These are phyloP conservation scores for Trypanosoma lewisi DNA, from an alignment of 208 protist genomes.

Conservation along the genomic window DNA sequence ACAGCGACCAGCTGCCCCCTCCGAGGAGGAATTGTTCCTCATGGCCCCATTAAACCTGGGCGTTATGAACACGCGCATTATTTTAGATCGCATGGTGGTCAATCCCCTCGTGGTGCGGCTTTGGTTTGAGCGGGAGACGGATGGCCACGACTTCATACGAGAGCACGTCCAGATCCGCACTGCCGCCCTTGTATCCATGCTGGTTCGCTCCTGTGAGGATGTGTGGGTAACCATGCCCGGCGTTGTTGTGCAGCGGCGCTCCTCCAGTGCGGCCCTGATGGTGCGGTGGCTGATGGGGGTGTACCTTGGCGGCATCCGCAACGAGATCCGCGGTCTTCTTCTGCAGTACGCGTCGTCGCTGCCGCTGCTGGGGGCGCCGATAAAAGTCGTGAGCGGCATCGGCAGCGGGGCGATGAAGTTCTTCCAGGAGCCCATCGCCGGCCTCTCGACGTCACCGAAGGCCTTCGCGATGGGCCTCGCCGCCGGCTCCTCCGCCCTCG, in stretches of 20 bases:
- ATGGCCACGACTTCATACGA: constrained; percentile 77
- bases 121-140: constrained; percentile 76
- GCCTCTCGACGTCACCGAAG: constrained; percentile 64
- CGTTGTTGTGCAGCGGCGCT: constrained; percentile 56
- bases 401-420: constrained; percentile 77
- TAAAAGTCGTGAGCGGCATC: constrained; percentile 78
- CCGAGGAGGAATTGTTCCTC: constrained; percentile 38
- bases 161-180: constrained; percentile 62
- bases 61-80: constrained; percentile 58
- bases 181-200: constrained; percentile 81
- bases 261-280: constrained; percentile 55
- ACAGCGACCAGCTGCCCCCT: constrained; percentile 28
- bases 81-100: constrained; percentile 82
- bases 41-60: constrained; percentile 53
- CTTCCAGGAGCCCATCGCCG: constrained; percentile 78
- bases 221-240: constrained; percentile 70
- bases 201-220: constrained; percentile 81
- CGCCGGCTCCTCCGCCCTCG: constrained; percentile 64
- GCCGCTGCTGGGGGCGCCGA: constrained; percentile 77
- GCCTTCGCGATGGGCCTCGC: constrained; percentile 78
- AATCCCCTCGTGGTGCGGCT: constrained; percentile 83
- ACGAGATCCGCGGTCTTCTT: constrained; percentile 65
- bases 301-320: constrained; percentile 66
- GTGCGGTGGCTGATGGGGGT: constrained; percentile 67
- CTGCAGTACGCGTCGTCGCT: constrained; percentile 89